Evolutionary conservation across 2,329 filamentous ascomycete genomes (phyloP).

Genomic region (Alternaria infectoria): DNA sequence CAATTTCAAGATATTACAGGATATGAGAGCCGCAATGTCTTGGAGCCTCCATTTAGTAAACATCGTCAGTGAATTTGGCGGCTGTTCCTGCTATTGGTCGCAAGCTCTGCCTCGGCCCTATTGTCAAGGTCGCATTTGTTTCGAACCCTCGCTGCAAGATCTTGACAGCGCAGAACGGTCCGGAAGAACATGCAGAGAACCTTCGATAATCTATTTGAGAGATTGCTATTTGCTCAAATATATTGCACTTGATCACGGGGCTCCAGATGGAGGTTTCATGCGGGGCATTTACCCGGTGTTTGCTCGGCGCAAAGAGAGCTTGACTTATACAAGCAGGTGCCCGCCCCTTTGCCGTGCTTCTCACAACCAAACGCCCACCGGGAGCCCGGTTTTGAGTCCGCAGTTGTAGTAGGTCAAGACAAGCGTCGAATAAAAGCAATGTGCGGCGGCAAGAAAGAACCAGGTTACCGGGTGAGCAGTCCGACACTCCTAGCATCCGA

Average conservation of each 20-base stretch:
- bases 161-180: not conserved
- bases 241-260: conserved; percentile 18
- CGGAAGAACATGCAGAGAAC: conserved; percentile 15
- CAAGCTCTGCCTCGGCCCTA: conserved; percentile 4
- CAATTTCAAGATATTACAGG: not conserved
- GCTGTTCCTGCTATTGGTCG: conserved; percentile 6
- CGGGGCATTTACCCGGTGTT: conserved; percentile 20
- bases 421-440: not conserved
- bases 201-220: conserved; percentile 9
- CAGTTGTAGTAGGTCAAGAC: not conserved
- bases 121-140: conserved; percentile 9
- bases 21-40: conserved; percentile 14
- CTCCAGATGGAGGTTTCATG: conserved; percentile 3
- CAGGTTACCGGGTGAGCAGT: not conserved
- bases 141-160: conserved; percentile 9
- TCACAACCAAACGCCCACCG: not conserved
- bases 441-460: not conserved
- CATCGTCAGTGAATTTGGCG: not conserved
- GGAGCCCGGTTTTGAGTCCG: not conserved
- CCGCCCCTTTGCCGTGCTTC: not conserved
- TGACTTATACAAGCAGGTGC: conserved; percentile 4
- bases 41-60: not conserved
- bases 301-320: conserved; percentile 4
- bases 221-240: conserved; percentile 14
- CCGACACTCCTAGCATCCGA: not conserved